Evolutionary conservation across 768 basidiomycete species (phyloP).

Genomic region (Zangia roseola): DNA sequence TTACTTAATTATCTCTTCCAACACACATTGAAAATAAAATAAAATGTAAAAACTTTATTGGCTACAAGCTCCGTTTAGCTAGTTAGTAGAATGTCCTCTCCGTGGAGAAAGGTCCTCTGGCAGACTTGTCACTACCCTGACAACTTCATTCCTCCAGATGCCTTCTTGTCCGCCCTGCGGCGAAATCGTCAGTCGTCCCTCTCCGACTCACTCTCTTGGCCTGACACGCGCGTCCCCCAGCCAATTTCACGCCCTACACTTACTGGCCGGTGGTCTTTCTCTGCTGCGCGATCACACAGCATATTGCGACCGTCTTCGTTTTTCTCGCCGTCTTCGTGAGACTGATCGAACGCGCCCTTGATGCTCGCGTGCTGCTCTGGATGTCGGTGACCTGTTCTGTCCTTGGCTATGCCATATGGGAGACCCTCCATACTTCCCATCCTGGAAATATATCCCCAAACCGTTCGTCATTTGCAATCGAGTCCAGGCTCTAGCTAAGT

Average conservation of each 20-base stretch:
- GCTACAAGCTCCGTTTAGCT: no score
- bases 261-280: conserved; percentile 71
- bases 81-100: conserved; percentile 21
- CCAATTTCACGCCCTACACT: conserved; percentile 77
- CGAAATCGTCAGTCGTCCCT: conserved; percentile 63
- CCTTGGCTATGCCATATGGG: conserved; percentile 63
- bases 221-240: conserved; percentile 37
- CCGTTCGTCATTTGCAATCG: conserved; percentile 23
- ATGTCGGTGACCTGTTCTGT: conserved; percentile 59
- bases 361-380: conserved; percentile 70
- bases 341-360: conserved; percentile 60
- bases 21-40: not conserved
- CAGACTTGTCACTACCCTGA: conserved; percentile 73
- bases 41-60: no score
- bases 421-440: conserved; percentile 45
- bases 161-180: conserved; percentile 76
- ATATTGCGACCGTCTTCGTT: conserved; percentile 74
- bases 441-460: conserved; percentile 20
- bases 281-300: conserved; percentile 79
- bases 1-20: conserved; percentile 18
- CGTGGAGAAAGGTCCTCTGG: conserved; percentile 82
- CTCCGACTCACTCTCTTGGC: conserved; percentile 5
- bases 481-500: conserved; percentile 10
- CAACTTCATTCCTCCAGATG: conserved; percentile 73
- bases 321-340: conserved; percentile 80